These are phyloP conservation scores for Alternaria ventricosa DNA, from an alignment of 2,329 filamentous ascomycete genomes.

Conservation along the genomic window DNA sequence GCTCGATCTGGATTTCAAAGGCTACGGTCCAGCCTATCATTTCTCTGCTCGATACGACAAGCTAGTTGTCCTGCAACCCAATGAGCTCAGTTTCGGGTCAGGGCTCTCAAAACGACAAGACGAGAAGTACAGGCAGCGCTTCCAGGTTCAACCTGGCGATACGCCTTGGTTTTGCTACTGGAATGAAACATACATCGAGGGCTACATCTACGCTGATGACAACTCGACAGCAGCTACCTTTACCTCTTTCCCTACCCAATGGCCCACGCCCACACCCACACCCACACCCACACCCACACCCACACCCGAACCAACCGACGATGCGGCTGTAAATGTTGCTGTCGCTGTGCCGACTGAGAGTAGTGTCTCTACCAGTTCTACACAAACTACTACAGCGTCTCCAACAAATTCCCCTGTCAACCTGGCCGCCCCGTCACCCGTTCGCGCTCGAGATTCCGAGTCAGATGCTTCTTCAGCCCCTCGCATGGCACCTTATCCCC, in stretches of 20 bases:
- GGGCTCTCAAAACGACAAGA: slow-evolving; percentile 29
- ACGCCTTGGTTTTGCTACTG: slow-evolving; percentile 74
- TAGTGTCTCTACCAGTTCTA: slow-evolving; percentile 10
- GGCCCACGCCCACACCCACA: slow-evolving; percentile 20
- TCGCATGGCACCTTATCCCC: slow-evolving; percentile 56
- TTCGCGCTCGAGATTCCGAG: slow-evolving; percentile 17
- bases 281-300: slow-evolving; percentile 13
- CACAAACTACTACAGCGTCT: slow-evolving; percentile 5
- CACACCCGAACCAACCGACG: slow-evolving; percentile 14
- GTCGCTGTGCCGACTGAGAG: slow-evolving; percentile 5
- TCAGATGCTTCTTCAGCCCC: slow-evolving; percentile 26
- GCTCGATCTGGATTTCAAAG: slow-evolving; percentile 62
- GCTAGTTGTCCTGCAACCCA: slow-evolving; percentile 61
- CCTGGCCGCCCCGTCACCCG: neutral
- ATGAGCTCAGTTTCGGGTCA: slow-evolving; percentile 43
- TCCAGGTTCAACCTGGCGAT: slow-evolving; percentile 60
- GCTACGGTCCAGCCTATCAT: slow-evolving; percentile 67
- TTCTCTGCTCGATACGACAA: slow-evolving; percentile 70
- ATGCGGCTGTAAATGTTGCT: slow-evolving; percentile 15
- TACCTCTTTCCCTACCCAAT: slow-evolving; percentile 33
- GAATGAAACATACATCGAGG: slow-evolving; percentile 71
- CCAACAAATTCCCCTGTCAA: slow-evolving; percentile 14
- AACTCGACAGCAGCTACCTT: slow-evolving; percentile 51
- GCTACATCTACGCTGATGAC: slow-evolving; percentile 69
- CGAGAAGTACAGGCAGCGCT: slow-evolving; percentile 45